Base-by-base conservation (phyloP, 169 alveolate genomes). In the Plasmodium cynomolgi region DNA sequence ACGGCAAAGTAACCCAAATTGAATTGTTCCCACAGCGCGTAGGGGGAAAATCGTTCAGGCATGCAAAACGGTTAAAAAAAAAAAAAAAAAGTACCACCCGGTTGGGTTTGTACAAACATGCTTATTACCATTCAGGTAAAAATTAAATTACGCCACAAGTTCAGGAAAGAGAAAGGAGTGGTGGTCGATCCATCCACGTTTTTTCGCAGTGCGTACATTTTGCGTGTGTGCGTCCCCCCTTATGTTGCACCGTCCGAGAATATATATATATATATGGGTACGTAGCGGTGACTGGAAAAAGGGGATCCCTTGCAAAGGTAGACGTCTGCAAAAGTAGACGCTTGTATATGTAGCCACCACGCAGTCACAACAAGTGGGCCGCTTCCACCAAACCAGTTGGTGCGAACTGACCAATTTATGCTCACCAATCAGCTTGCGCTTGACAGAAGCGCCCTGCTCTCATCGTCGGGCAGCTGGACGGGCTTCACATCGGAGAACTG, bases 401-500 rank as follows among this genome's bases (percentile, higher is more conserved):
- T n/a, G n/a, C n/a, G n/a, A n/a, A n/a, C n/a, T n/a, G n/a, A n/a
- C n/a, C n/a, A n/a, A n/a, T n/a, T n/a, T 44, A 11, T 44, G 58
- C 58, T 44, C n/a, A 13, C 56, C 56, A 44, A 13, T 17, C n/a
- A 33, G 39, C 20, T 74, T 6, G 83, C 39, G 31, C 29, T 0
- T 17, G 39, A 1, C 0, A 74, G 39, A 74, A 62, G 33, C 75
- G 33, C 75, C 75, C 75, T 62, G 33, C 33, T 62, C 33, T 62
- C 75, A 20, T 62, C 75, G 75, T 62, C 33, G 75, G 33, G 37
- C 8, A 34, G 17, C 29, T 62, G 37, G 20, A 39, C 17, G 11
- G 29, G 34, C 41, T 79, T 88, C 15, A 88, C 88, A 37, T 88
- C 94, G 5, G 81, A 79, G 73, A 88, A 33, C 7, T 77, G 82